These are phyloP conservation scores for Candida corydali DNA, from an alignment of 805 yeast genomes.

Conservation along the genomic window DNA sequence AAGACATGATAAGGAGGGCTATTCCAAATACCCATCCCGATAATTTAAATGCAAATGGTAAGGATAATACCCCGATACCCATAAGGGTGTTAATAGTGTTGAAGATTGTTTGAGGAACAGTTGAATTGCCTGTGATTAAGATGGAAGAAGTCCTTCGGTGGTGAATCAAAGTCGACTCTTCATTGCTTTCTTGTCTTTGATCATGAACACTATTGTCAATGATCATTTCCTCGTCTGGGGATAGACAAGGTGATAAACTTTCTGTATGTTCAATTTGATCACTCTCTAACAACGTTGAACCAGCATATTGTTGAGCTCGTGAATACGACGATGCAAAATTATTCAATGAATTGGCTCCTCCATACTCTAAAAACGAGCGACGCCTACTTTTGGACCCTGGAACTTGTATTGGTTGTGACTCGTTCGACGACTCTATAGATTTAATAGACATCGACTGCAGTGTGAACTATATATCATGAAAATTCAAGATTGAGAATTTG, in stretches of 20 bases:
- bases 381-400: conserved; percentile 13
- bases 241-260: conserved; percentile 7
- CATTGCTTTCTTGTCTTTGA: conserved; percentile 1
- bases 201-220: conserved; percentile 12
- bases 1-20: conserved; percentile 38
- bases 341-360: conserved; percentile 33
- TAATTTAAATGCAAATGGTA: conserved; percentile 64
- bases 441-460: background rate
- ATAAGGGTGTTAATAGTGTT: conserved; percentile 69
- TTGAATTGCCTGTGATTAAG: conserved; percentile 33
- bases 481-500: background rate
- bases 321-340: conserved; percentile 39
- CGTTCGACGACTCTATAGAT: background rate
- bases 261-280: conserved; percentile 14
- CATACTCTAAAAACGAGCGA: conserved; percentile 27
- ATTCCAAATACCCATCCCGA: conserved; percentile 65
- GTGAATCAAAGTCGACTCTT: conserved; percentile 11
- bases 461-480: background rate
- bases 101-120: conserved; percentile 66
- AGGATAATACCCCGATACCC: conserved; percentile 71
- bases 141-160: conserved; percentile 8
- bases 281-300: conserved; percentile 14
- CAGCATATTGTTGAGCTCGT: conserved; percentile 31
- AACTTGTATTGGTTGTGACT: background rate
- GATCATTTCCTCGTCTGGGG: conserved; percentile 10